These are phyloP conservation scores for Raphanus hybrid DNA, from an alignment of 441 rosid species.

Conservation along the genomic window DNA sequence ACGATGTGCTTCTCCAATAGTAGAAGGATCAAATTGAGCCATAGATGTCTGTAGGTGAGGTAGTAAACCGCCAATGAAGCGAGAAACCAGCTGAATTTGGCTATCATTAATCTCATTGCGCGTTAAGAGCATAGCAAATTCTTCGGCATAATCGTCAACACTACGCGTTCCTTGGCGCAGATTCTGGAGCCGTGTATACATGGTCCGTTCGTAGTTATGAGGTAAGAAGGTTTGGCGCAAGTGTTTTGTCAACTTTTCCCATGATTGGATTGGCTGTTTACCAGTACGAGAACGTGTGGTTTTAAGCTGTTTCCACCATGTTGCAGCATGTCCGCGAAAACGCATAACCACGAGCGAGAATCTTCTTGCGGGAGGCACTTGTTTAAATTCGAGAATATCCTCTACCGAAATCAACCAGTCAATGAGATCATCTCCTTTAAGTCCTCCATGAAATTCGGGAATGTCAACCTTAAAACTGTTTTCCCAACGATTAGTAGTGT, in stretches of 20 bases:
- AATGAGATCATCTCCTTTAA: background rate
- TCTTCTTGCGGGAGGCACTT: background rate
- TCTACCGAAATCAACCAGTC: background rate
- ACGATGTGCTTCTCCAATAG: too few relatives aligned
- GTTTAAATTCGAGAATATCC: background rate
- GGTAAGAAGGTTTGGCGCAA: background rate
- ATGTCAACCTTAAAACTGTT: background rate
- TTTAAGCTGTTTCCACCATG: background rate
- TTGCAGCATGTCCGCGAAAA: background rate
- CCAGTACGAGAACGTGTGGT: background rate
- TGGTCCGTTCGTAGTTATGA: background rate
- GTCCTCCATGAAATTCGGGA: background rate
- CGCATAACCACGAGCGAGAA: background rate
- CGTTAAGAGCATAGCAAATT: background rate
- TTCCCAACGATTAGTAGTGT: too few relatives aligned
- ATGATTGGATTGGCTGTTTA: background rate
- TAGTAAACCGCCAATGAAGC: too few relatives aligned
- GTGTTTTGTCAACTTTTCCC: background rate
- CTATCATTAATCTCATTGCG: too few relatives aligned
- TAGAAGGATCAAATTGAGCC: too few relatives aligned
- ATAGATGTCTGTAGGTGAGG: too few relatives aligned
- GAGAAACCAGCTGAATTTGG: too few relatives aligned
- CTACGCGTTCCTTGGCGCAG: background rate
- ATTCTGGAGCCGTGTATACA: background rate
- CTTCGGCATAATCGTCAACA: background rate